Base-by-base conservation (phyloP, 2,329 filamentous ascomycete genomes). In the Aureobasidium sp. region DNA sequence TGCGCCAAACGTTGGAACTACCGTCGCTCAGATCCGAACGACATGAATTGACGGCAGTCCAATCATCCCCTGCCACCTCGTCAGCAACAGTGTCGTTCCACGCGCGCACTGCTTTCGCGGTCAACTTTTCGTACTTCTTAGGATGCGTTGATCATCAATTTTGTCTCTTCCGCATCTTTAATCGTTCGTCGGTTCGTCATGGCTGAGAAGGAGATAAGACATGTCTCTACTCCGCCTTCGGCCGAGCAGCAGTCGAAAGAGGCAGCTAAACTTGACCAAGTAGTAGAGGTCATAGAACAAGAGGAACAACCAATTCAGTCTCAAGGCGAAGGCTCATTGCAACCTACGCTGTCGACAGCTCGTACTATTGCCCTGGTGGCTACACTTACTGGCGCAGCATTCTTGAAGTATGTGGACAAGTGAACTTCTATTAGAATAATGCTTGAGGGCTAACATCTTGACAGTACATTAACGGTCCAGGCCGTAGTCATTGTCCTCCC, bases 401-500 rank as follows among this genome's bases (percentile, higher is more conserved):
- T 58, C 42, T 39, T 36, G 27, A 53, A 25, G 32, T 53, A 9
- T 2, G 36, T 25, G 2, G 2, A 27, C 10, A 8, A 37, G 9
- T 41, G 7, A 21, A 41, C 8, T 16, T 1, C 13, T 11, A 15
- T 34, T 37, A 13, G 11, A 44, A 9, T 13, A 44, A 27, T 44
- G 41, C 41, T 27, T 9, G 21, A 44, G 21, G 25, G 41, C 3
- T 45, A 29, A 45, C 42, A 45, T 16, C 11, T 15, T 6, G 4
- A 27, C 16, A 45, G 42, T 65, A 72, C 71, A 3, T 64, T 72
- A 36, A 68, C 67, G 25, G 66, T 70, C 4, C 71, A 73, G 64
- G 67, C 69, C n/a, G 67, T 68, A n/a, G 71, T 73, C 27, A 72
- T 73, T 50, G 68, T 73, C 29, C 66, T 73, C 1, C 71, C 71